A percentile compares a stretch with the other conserved stretches of the same genome.
Evolutionary conservation across 148 eudicot genomes (phyloP).

Genomic region (Gaultheria prostrata): DNA sequence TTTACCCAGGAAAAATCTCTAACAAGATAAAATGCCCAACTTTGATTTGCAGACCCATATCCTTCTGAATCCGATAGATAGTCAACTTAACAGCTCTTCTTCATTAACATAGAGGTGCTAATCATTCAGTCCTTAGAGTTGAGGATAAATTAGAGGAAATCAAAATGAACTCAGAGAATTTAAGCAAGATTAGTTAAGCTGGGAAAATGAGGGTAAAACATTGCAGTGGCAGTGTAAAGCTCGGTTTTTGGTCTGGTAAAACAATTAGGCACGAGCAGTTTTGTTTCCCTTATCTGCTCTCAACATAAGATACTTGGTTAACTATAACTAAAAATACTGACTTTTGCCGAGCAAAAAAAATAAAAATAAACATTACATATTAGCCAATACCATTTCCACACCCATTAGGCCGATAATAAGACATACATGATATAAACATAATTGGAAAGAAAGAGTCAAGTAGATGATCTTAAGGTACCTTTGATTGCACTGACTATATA

Average conservation of each 20-base stretch:
- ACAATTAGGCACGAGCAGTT: neutral
- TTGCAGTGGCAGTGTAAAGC: neutral
- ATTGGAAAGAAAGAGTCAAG: neutral
- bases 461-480: conserved; percentile 7
- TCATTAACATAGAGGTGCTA: neutral
- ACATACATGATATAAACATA: neutral
- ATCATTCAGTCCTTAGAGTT: neutral
- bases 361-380: too few relatives aligned
- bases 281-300: neutral
- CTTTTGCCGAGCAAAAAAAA: too few relatives aligned
- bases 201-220: neutral
- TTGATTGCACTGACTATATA: neutral
- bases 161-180: neutral
- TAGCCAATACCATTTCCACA: neutral
- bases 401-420: neutral
- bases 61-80: neutral
- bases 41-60: neutral
- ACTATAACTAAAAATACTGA: too few relatives aligned
- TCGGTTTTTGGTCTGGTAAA: neutral
- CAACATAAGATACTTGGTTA: neutral
- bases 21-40: neutral
- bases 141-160: neutral
- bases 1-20: neutral
- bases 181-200: neutral
- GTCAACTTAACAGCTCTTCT: neutral